Evolutionary conservation across 805 yeast species (phyloP).

Genomic region (Teunomyces atbi): DNA sequence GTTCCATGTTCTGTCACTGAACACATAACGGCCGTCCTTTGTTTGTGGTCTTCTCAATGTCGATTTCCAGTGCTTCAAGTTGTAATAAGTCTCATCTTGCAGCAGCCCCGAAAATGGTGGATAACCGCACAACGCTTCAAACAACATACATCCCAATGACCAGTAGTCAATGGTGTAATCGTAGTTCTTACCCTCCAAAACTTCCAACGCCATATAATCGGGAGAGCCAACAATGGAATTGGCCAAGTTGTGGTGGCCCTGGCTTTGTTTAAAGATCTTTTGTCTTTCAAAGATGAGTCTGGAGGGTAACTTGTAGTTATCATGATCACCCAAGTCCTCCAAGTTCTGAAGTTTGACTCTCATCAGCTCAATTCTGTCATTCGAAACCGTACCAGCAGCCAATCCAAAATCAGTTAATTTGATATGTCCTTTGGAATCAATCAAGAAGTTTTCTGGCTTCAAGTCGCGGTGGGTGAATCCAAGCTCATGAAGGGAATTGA

Average conservation of each 20-base stretch:
- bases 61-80: constrained; percentile 89
- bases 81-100: constrained; percentile 92
- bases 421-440: constrained; percentile 88
- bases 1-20: constrained; percentile 96
- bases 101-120: constrained; percentile 96
- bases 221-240: constrained; percentile 97
- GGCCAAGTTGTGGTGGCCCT: constrained; percentile 80
- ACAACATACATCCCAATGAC: constrained; percentile 97
- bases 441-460: constrained; percentile 91
- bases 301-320: constrained; percentile 55
- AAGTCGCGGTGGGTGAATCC: constrained; percentile 97
- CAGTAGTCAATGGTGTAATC: constrained; percentile 98
- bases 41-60: constrained; percentile 87
- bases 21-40: constrained; percentile 86
- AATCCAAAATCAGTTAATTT: constrained; percentile 95
- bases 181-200: constrained; percentile 87
- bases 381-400: constrained; percentile 94
- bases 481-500: constrained; percentile 87
- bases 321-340: constrained; percentile 56
- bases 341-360: constrained; percentile 63
- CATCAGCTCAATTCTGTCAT: constrained; percentile 92
- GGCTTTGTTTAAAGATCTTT: constrained; percentile 77
- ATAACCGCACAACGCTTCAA: constrained; percentile 93
- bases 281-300: constrained; percentile 86
- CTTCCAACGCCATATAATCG: constrained; percentile 98